Evolutionary conservation across 306 rosid genomes (phyloP).

Genomic region (Inga leiocalycina): DNA sequence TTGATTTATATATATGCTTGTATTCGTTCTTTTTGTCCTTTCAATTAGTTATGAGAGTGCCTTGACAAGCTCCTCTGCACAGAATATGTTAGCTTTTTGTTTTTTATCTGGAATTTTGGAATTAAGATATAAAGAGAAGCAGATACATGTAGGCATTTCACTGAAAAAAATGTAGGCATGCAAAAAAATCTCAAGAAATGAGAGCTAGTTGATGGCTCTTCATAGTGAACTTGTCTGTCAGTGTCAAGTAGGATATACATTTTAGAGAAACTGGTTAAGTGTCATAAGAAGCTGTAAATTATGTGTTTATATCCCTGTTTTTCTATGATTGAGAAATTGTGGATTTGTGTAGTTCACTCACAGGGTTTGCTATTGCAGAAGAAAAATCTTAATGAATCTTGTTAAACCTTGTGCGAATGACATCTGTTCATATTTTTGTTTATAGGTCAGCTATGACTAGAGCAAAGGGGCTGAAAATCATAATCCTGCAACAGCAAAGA

Average conservation of each 20-base stretch:
- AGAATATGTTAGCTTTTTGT: no score
- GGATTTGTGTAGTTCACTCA: not conserved
- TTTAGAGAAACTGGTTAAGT: not conserved
- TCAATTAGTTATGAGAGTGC: no score
- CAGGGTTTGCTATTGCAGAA: not conserved
- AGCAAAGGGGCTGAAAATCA: constrained; percentile 96
- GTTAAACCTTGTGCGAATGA: not conserved
- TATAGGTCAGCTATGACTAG: constrained; percentile 93
- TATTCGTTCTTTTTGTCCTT: no score
- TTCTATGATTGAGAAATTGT: not conserved
- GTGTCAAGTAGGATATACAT: not conserved
- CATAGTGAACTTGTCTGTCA: not conserved
- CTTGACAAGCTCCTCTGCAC: no score
- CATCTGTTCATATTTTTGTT: not conserved
- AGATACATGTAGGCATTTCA: not conserved
- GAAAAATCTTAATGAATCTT: not conserved
- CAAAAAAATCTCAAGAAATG: not conserved
- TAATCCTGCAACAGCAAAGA: constrained; percentile 86
- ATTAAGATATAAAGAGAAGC: not conserved
- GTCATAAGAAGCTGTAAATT: not conserved
- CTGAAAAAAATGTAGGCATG: not conserved
- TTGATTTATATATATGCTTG: not conserved
- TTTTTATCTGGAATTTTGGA: no score
- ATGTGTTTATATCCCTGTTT: not conserved
- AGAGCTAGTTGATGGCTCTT: not conserved